A percentile compares a stretch with the other conserved stretches of the same genome.
Evolutionary conservation across 106 monocot genomes (phyloP).

Genomic region (Dendrobium huoshanense): DNA sequence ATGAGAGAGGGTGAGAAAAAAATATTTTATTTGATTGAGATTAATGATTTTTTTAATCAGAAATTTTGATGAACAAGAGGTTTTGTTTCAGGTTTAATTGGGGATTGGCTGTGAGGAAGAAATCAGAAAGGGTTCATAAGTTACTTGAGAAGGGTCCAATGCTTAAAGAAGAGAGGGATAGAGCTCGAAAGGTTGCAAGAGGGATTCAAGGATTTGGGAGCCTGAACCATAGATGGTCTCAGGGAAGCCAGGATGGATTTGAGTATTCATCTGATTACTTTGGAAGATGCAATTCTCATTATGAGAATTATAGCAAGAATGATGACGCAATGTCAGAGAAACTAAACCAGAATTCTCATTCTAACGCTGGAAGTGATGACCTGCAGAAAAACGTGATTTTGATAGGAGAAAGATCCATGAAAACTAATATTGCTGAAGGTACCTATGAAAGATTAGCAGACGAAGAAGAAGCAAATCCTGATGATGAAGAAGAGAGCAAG

Average conservation of each 20-base stretch:
- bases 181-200: slow-evolving; percentile 43
- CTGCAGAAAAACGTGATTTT: background rate
- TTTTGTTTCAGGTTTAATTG: slow-evolving; percentile 53
- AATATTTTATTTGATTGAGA: background rate
- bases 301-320: slow-evolving; percentile 12
- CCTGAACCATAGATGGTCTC: slow-evolving; percentile 24
- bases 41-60: background rate
- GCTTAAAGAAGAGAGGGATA: slow-evolving; percentile 52
- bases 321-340: background rate
- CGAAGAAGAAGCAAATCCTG: background rate
- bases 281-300: slow-evolving; percentile 35
- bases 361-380: background rate
- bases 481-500: slow-evolving; percentile 1
- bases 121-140: slow-evolving; percentile 66
- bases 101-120: slow-evolving; percentile 61
- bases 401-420: background rate
- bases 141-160: slow-evolving; percentile 65
- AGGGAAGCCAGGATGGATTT: background rate
- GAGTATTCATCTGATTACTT: background rate
- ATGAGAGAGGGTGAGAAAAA: slow-evolving; percentile 64
- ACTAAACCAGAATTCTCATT: slow-evolving; percentile 5
- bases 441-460: background rate
- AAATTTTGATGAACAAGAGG: background rate
- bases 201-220: slow-evolving; percentile 81
- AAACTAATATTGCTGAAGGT: background rate